Conservation (phyloP, 2,329 filamentous ascomycete genomes). For the Graphilbum ipis-grandicollis region DNA sequence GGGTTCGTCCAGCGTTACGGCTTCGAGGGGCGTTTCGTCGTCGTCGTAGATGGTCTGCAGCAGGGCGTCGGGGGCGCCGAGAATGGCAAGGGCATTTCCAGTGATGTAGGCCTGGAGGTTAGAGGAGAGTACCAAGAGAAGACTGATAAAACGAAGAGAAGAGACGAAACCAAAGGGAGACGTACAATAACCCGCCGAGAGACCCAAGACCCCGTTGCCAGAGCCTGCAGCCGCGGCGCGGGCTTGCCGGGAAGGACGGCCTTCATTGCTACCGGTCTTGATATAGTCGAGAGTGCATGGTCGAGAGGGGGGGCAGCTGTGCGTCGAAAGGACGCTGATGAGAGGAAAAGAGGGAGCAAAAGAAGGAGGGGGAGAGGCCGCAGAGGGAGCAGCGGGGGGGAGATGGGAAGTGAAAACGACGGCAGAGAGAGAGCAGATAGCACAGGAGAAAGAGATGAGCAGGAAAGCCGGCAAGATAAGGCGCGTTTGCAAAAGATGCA, state of each 20-base stretch:
- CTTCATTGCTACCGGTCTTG: conserved; percentile 20
- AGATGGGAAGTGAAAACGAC: no score
- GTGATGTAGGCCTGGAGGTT: conserved; percentile 62
- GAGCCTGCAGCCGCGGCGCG: conserved; percentile 27
- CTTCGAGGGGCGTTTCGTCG: conserved; percentile 47
- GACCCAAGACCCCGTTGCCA: conserved; percentile 28
- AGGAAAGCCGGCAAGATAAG: no score
- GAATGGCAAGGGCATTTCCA: conserved; percentile 71
- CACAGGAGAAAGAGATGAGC: no score
- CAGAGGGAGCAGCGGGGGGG: no score
- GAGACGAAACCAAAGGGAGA: background rate
- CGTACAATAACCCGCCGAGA: conserved; percentile 18
- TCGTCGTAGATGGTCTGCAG: conserved; percentile 87
- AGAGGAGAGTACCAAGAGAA: background rate
- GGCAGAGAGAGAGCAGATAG: no score
- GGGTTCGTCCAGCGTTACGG: conserved; percentile 63
- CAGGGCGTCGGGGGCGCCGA: conserved; percentile 55
- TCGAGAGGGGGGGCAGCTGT: background rate
- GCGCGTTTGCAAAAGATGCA: no score
- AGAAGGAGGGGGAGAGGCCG: no score
- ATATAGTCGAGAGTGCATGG: conserved; percentile 5
- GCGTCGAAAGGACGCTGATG: background rate
- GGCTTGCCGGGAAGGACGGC: conserved; percentile 30
- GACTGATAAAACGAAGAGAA: background rate
- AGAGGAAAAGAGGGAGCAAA: no score